These are phyloP conservation scores for Tephrocybe sp. DNA, from an alignment of 768 basidiomycete species.

Conservation along the genomic window DNA sequence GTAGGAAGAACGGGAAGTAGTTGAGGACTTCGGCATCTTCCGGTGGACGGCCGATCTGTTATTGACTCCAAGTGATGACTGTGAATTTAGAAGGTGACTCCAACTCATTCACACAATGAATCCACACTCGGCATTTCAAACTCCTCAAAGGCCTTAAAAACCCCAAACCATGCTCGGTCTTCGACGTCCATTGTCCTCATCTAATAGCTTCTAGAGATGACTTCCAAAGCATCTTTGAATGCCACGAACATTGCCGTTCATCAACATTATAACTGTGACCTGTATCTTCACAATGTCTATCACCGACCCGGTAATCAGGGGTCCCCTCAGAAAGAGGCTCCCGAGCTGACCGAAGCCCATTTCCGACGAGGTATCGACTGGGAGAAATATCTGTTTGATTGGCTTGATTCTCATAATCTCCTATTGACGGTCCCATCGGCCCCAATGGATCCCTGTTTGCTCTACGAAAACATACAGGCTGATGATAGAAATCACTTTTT, in stretches of 20 bases:
- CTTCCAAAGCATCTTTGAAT: constrained; percentile 30
- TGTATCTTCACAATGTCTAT: constrained; percentile 45
- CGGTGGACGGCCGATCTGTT: not conserved
- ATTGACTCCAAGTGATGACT: too few species aligned
- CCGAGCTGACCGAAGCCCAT: constrained; percentile 26
- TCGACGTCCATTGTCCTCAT: constrained; percentile 40
- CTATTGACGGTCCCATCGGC: constrained; percentile 38
- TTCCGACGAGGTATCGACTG: constrained; percentile 44
- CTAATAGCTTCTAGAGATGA: constrained; percentile 22
- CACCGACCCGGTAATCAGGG: constrained; percentile 3
- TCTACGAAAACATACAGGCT: constrained; percentile 40
- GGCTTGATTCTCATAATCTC: constrained; percentile 38
- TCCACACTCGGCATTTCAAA: not conserved
- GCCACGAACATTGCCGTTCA: constrained; percentile 39
- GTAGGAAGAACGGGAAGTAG: too few species aligned
- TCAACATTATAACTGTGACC: constrained; percentile 46
- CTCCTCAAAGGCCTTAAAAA: constrained; percentile 28
- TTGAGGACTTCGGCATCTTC: not conserved
- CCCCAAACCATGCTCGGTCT: constrained; percentile 23
- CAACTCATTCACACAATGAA: not conserved
- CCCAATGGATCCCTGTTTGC: constrained; percentile 29
- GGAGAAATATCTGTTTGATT: constrained; percentile 40
- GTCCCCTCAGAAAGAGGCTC: constrained; percentile 25
- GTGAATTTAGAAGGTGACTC: not conserved
- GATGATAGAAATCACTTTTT: constrained; percentile 46